These are phyloP conservation scores for Sedum album DNA, from an alignment of 164 flowering plant genomes.

Conservation along the genomic window DNA sequence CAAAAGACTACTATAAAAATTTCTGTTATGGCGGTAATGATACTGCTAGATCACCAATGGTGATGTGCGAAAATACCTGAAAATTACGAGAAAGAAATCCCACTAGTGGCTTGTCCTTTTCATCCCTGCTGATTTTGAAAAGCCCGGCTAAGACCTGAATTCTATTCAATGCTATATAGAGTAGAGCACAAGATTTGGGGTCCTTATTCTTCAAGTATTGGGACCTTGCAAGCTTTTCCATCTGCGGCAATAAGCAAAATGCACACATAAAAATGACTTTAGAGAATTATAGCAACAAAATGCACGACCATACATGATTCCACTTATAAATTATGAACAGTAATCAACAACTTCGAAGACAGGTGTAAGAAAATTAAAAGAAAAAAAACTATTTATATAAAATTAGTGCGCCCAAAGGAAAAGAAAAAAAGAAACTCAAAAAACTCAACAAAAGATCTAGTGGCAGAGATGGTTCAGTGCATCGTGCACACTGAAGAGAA, in stretches of 20 bases:
- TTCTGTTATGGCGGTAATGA: not conserved
- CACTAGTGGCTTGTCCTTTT: constrained; percentile 90
- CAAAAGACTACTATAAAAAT: too few species aligned
- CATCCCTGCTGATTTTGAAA: constrained; percentile 88
- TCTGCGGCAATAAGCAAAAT: constrained; percentile 33
- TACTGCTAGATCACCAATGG: not conserved
- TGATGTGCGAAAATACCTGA: constrained; percentile 41
- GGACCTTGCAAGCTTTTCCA: constrained; percentile 90
- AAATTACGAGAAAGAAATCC: constrained; percentile 93
- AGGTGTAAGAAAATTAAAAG: not conserved
- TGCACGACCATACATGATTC: not conserved
- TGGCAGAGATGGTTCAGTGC: not conserved
- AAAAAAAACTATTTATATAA: not conserved
- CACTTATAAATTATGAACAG: not conserved
- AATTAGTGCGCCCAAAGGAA: not conserved
- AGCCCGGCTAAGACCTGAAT: constrained; percentile 91
- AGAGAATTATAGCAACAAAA: not conserved
- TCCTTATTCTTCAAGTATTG: constrained; percentile 80
- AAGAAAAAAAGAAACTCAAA: not conserved
- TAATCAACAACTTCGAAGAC: not conserved
- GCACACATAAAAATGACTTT: not conserved
- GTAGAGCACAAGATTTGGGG: constrained; percentile 89
- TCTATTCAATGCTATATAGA: constrained; percentile 83
- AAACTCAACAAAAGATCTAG: not conserved
- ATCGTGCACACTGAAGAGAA: not conserved